Evolutionary conservation across 768 basidiomycete genomes (phyloP).

Genomic region (Gymnopilus dilepis): DNA sequence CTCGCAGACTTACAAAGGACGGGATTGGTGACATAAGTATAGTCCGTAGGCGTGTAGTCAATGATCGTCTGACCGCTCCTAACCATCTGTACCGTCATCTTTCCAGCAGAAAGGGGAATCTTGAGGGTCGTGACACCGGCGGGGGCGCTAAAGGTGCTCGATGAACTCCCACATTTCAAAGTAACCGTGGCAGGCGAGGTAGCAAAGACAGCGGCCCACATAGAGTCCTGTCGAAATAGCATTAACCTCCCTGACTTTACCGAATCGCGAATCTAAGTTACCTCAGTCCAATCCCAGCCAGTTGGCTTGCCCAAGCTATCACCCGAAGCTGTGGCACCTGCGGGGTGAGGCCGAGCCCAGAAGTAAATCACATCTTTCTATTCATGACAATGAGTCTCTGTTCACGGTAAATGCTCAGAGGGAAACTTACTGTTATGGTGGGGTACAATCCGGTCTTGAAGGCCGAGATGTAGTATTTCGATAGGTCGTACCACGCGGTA

Average conservation of each 20-base stretch:
- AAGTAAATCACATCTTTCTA: constrained; percentile 55
- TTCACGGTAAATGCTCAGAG: constrained; percentile 20
- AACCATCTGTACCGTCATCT: constrained; percentile 60
- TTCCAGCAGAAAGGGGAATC: constrained; percentile 57
- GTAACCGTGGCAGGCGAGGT: constrained; percentile 57
- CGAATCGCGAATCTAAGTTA: constrained; percentile 30
- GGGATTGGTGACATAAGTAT: constrained; percentile 42
- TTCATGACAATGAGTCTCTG: not conserved
- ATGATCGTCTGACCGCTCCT: constrained; percentile 56
- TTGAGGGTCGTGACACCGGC: constrained; percentile 68
- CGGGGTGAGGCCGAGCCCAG: constrained; percentile 72
- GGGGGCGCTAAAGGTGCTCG: constrained; percentile 45
- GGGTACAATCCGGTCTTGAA: constrained; percentile 73
- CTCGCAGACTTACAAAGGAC: constrained; percentile 37
- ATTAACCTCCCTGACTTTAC: not conserved
- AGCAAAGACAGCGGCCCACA: constrained; percentile 72
- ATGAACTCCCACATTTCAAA: constrained; percentile 48
- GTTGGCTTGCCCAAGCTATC: constrained; percentile 53
- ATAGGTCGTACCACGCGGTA: constrained; percentile 64
- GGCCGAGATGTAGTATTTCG: constrained; percentile 66
- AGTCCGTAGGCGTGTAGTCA: constrained; percentile 51
- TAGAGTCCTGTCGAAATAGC: constrained; percentile 46
- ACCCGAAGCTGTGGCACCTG: constrained; percentile 45
- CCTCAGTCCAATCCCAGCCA: constrained; percentile 57
- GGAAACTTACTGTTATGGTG: constrained; percentile 52